Percentiles rank a stretch among this genome's conserved stretches.
Conservation (phyloP, 2,329 filamentous ascomycete genomes). For the Raffaelea deltoideospora region DNA sequence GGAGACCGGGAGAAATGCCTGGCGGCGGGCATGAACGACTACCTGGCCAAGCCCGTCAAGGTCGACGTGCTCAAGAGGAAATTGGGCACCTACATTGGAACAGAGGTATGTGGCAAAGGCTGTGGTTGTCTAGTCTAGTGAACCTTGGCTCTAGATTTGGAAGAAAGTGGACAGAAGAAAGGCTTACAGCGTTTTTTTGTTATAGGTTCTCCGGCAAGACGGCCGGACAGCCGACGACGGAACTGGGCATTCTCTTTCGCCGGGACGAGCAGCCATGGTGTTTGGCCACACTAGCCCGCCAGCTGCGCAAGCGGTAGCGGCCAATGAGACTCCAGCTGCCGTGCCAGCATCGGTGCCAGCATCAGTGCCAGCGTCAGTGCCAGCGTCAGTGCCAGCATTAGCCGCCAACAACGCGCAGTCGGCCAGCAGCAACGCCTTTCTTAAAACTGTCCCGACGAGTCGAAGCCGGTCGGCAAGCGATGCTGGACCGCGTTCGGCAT, state of each 20-base stretch:
- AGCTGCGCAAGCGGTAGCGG: background rate
- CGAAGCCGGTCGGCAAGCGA: too few relatives aligned
- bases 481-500: too few relatives aligned
- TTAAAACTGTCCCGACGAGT: too few relatives aligned
- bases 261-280: background rate
- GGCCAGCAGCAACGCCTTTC: conserved; percentile 1
- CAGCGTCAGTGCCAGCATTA: background rate
- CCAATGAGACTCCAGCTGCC: background rate
- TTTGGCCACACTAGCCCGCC: background rate
- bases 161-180: background rate
- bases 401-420: background rate
- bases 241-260: background rate
- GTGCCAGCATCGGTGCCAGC: background rate
- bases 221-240: background rate
- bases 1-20: conserved; percentile 90
- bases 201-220: background rate
- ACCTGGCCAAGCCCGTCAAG: conserved; percentile 87
- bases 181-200: too few relatives aligned
- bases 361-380: background rate
- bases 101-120: conserved; percentile 15
- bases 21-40: conserved; percentile 96
- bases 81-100: conserved; percentile 42
- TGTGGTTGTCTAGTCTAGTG: conserved; percentile 11
- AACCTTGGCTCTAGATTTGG: background rate
- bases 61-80: conserved; percentile 76